phyloP scores from a whole-genome alignment of 768 basidiomycete species.

The Nidularia pulvinata region DNA sequence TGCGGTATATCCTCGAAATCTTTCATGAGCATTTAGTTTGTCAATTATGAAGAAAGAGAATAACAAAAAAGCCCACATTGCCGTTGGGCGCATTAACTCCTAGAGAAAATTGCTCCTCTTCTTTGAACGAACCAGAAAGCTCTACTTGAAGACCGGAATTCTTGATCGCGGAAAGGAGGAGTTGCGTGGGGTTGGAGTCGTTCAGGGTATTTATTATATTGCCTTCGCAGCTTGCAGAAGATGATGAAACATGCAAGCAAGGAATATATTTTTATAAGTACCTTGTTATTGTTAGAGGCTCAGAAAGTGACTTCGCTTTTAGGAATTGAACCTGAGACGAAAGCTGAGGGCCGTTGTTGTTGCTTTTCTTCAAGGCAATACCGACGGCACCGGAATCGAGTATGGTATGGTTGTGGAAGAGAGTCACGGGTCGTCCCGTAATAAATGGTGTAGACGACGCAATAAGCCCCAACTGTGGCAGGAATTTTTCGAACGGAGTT shows the following conservation, averaged over 20 bases:
- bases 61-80: conserved; percentile 13
- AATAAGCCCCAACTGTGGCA: conserved; percentile 59
- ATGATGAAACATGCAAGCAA: not conserved
- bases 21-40: conserved; percentile 12
- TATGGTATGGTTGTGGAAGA: conserved; percentile 58
- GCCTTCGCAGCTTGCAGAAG: conserved; percentile 54
- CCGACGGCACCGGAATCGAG: conserved; percentile 72
- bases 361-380: conserved; percentile 36
- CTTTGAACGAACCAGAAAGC: conserved; percentile 36
- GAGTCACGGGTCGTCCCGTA: conserved; percentile 72
- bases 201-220: conserved; percentile 69
- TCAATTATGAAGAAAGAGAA: not conserved
- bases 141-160: conserved; percentile 21
- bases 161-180: conserved; percentile 56
- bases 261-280: conserved; percentile 13
- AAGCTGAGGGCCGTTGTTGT: not conserved
- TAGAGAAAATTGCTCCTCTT: conserved; percentile 57
- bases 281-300: conserved; percentile 54
- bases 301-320: conserved; percentile 42
- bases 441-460: conserved; percentile 80
- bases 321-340: conserved; percentile 24
- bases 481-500: not conserved
- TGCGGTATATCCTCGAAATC: conserved; percentile 48
- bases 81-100: conserved; percentile 33
- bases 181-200: conserved; percentile 54